Evolutionary conservation across 345 rosid species (phyloP).

Genomic region (Sisymbrium altissimum): DNA sequence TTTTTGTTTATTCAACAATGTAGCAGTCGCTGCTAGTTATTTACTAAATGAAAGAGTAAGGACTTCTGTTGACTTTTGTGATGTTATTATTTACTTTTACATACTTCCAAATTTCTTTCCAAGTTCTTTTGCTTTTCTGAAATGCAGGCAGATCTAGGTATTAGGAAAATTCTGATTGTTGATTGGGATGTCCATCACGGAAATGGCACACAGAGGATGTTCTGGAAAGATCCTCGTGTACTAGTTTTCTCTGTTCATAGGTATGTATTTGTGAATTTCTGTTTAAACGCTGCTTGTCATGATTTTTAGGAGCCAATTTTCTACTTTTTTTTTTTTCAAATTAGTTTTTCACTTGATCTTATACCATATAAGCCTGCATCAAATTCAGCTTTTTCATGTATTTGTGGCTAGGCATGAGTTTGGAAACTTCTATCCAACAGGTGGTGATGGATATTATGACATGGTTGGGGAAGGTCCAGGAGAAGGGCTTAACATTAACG

Average conservation of each 20-base stretch:
- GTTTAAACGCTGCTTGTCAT: neutral
- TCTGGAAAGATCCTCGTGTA: constrained; percentile 87
- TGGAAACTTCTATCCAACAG: constrained; percentile 80
- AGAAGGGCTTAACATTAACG: constrained; percentile 87
- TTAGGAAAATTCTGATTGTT: constrained; percentile 75
- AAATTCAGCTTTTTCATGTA: no score
- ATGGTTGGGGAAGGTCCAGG: constrained; percentile 93
- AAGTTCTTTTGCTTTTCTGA: neutral
- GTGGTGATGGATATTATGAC: constrained; percentile 71
- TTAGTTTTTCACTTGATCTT: no score
- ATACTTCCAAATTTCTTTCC: neutral
- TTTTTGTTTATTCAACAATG: constrained; percentile 84
- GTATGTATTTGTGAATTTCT: constrained; percentile 27
- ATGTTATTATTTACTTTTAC: neutral
- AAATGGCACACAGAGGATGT: constrained; percentile 87
- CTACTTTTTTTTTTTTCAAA: no score
- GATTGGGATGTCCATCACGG: constrained; percentile 99
- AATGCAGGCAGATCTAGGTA: constrained; percentile 60
- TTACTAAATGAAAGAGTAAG: constrained; percentile 65
- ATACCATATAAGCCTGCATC: no score
- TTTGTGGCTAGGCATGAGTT: constrained; percentile 58
- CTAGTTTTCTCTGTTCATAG: constrained; percentile 96
- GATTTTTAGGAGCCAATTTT: no score
- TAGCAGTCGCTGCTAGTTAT: constrained; percentile 74
- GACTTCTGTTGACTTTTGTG: constrained; percentile 2